Evolutionary conservation across 2,329 filamentous ascomycete species (phyloP).

Genomic region (Arthrinium phaeospermum): DNA sequence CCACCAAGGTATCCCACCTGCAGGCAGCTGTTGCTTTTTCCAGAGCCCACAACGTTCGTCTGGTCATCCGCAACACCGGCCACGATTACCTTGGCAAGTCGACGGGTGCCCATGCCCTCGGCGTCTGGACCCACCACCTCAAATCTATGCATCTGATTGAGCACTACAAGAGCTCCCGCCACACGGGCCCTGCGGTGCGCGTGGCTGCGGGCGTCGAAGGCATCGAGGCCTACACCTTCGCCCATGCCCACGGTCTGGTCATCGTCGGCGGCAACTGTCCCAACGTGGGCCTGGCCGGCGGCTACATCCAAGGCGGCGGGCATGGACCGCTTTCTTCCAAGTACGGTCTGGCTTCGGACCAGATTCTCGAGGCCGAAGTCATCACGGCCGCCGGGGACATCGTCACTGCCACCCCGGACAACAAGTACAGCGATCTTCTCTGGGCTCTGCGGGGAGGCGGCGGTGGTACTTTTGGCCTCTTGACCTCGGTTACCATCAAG

Average conservation of each 20-base stretch:
- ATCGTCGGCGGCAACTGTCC: constrained; percentile 61
- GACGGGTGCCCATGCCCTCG: constrained; percentile 44
- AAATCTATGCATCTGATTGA: constrained; percentile 40
- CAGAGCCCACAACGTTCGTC: constrained; percentile 45
- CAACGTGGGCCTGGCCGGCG: constrained; percentile 57
- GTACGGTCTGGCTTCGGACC: constrained; percentile 57
- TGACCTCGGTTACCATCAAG: constrained; percentile 32
- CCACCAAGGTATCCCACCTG: constrained; percentile 27
- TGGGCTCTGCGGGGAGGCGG: constrained; percentile 40
- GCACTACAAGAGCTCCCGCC: constrained; percentile 40
- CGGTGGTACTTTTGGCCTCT: constrained; percentile 51
- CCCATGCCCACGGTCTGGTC: constrained; percentile 49
- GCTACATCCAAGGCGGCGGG: constrained; percentile 56
- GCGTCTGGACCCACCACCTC: constrained; percentile 45
- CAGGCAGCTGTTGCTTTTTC: constrained; percentile 41
- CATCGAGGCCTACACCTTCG: constrained; percentile 58
- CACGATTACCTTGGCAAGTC: constrained; percentile 48
- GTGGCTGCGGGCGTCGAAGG: constrained; percentile 60
- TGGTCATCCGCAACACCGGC: constrained; percentile 55
- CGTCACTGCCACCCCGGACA: constrained; percentile 47
- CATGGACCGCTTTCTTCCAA: constrained; percentile 57
- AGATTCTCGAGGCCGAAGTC: constrained; percentile 55
- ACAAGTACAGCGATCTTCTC: constrained; percentile 45
- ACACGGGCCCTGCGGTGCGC: constrained; percentile 57
- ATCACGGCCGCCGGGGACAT: constrained; percentile 54